Conservation (phyloP, 1,139 yeast species). For the Yamadazyma dendronema region DNA sequence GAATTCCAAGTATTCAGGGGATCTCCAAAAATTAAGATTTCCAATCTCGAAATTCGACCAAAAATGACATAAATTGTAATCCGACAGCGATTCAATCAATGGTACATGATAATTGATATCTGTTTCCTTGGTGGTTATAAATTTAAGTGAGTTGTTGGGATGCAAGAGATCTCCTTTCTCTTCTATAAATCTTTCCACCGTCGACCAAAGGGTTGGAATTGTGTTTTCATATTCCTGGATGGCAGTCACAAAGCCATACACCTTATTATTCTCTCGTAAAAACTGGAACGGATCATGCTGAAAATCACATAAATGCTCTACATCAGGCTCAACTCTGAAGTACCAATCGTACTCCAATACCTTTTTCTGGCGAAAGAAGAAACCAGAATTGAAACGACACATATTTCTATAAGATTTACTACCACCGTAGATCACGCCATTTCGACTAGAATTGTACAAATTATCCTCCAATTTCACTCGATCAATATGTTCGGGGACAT, state of each 20-base stretch:
- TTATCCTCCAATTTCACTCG: conserved; percentile 24
- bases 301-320: conserved; percentile 48
- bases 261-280: conserved; percentile 32
- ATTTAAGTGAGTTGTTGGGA: conserved; percentile 65
- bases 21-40: conserved; percentile 73
- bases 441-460: conserved; percentile 20
- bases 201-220: conserved; percentile 73
- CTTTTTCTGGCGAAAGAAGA: conserved; percentile 40
- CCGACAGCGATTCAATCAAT: conserved; percentile 30
- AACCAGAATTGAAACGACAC: conserved; percentile 51
- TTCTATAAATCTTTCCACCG: conserved; percentile 63
- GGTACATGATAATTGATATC: conserved; percentile 27
- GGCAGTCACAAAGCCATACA: conserved; percentile 45
- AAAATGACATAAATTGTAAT: conserved; percentile 88
- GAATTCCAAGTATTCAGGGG: conserved; percentile 64
- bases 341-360: conserved; percentile 43
- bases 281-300: conserved; percentile 46
- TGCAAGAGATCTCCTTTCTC: conserved; percentile 63
- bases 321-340: conserved; percentile 48
- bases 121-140: conserved; percentile 60
- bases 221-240: conserved; percentile 47
- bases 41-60: conserved; percentile 96
- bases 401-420: conserved; percentile 42
- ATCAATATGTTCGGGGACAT: conserved; percentile 40
- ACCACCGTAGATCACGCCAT: conserved; percentile 41